phyloP scores from a whole-genome alignment of 192 early-diverging fungal genomes.

The Umbelopsis vinacea region DNA sequence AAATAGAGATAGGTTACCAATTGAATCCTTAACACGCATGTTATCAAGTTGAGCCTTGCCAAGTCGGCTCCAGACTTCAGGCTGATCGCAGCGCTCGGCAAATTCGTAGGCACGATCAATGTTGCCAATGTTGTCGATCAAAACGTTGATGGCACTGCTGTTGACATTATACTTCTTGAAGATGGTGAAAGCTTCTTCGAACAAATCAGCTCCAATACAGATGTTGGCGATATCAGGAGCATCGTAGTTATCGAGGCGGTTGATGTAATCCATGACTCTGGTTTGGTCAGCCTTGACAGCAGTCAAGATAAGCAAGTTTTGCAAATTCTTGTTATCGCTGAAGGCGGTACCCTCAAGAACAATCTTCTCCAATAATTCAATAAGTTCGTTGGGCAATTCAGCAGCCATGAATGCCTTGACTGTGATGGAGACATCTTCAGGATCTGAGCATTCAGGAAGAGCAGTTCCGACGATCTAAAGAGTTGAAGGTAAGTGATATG shows the following conservation, averaged over 20 bases:
- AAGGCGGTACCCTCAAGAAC: slow-evolving; percentile 92
- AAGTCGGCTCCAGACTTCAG: slow-evolving; percentile 95
- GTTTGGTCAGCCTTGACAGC: slow-evolving; percentile 94
- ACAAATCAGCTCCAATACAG: slow-evolving; percentile 85
- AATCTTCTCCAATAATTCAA: slow-evolving; percentile 96
- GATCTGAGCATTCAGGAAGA: slow-evolving; percentile 93
- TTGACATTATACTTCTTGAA: slow-evolving; percentile 95
- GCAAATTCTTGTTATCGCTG: slow-evolving; percentile 93
- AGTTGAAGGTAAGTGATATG: not conserved
- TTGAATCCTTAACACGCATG: slow-evolving; percentile 91
- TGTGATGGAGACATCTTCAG: slow-evolving; percentile 96
- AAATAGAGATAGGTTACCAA: slow-evolving; percentile 51
- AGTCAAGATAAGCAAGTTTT: slow-evolving; percentile 97
- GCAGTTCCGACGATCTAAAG: slow-evolving; percentile 77
- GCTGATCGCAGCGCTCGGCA: slow-evolving; percentile 88
- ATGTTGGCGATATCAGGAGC: slow-evolving; percentile 97
- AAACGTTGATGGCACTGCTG: slow-evolving; percentile 85
- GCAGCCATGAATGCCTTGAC: slow-evolving; percentile 99
- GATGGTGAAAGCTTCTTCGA: slow-evolving; percentile 96
- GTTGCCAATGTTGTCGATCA: slow-evolving; percentile 91
- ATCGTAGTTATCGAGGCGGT: slow-evolving; percentile 95
- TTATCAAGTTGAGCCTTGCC: slow-evolving; percentile 94
- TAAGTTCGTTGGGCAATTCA: slow-evolving; percentile 93
- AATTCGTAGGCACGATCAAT: slow-evolving; percentile 96
- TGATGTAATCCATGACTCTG: slow-evolving; percentile 95